Evolutionary conservation across 1,284 basidiomycete genomes (phyloP), one percentile per base, ranked within the genome.

Genomic region (Austroboletus rostrupii): DNA sequence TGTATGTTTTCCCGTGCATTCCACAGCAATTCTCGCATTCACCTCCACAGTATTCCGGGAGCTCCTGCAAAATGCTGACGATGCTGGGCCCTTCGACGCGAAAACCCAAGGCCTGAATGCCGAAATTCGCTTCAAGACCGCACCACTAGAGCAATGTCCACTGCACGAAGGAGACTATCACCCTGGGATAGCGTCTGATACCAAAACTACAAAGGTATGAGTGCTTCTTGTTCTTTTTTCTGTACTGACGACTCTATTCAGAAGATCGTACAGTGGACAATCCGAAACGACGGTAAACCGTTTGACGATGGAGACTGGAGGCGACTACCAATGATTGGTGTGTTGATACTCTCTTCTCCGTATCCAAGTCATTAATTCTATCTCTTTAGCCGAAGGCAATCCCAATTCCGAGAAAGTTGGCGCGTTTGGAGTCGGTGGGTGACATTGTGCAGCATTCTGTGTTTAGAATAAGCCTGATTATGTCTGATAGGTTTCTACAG

Each of bases 51-150:
- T 95, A 41, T 96, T 94, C 61, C 81, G 95, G 36, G 95, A 98
- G 66, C 81, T 97, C 11, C 73, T 97, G 0, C 78, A 98, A 73
- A 98, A 98, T 64, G 95, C 95, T 14, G 95, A 98, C 65, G 96
- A 98, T 71, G 94, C 92, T 1, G 85, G 83, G 37, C 88, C 93
- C 5, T 28, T 7, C 11, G 19, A 7, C 81, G 79, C 49, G 2
- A 88, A 94, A 67, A 90, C 5, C 3, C 16, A 8, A 13, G 32
- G 23, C 23, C 8, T 33, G 32, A 39, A 7, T 81, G 79, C 49
- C 2, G 89, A 94, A 67, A 90, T 95, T 55, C 80, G 77, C 53
- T 94, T 94, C 57, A 83, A 89, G 63, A 90, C 90, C 0, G 71
- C 82, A 61, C 66, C 61, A 13, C 83, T 77, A 53, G 45, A 82